phyloP scores from a whole-genome alignment of 495 filamentous ascomycete species.

The Aspergillus olivimuriae region DNA sequence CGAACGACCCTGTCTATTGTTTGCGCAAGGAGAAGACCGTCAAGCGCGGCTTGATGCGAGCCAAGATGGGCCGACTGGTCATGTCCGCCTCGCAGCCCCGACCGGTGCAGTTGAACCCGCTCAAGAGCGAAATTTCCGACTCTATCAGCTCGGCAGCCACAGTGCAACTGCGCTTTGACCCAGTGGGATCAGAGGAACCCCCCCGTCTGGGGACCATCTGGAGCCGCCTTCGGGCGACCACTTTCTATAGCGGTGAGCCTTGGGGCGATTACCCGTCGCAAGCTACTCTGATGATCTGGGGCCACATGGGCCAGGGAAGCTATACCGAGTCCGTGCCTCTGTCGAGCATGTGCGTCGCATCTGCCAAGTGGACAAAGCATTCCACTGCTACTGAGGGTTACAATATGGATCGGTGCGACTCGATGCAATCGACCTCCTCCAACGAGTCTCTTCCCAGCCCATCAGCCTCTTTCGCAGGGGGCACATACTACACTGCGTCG shows the following conservation, averaged over 20 bases:
- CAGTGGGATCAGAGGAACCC: constrained; percentile 51
- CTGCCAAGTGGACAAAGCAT: constrained; percentile 61
- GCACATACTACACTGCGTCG: constrained; percentile 57
- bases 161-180: constrained; percentile 69
- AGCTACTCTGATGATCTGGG: constrained; percentile 14
- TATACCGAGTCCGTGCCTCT: constrained; percentile 60
- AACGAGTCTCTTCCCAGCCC: constrained; percentile 28
- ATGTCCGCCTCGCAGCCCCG: constrained; percentile 69
- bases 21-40: constrained; percentile 70
- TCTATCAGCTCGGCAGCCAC: constrained; percentile 55
- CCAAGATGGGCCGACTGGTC: constrained; percentile 66
- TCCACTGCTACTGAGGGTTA: constrained; percentile 8
- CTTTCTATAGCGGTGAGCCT: constrained; percentile 64
- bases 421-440: constrained; percentile 40
- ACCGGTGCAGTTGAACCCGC: constrained; percentile 53
- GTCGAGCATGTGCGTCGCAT: constrained; percentile 56
- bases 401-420: constrained; percentile 48
- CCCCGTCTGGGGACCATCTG: constrained; percentile 61
- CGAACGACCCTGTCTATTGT: constrained; percentile 55
- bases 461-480: constrained; percentile 35
- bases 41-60: constrained; percentile 69
- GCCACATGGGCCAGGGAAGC: constrained; percentile 52
- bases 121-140: constrained; percentile 28
- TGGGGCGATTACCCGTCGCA: constrained; percentile 42
- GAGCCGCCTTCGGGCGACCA: constrained; percentile 67